Evolutionary conservation across 306 rosid genomes (phyloP).

Genomic region (Styphnolobium japonicum): DNA sequence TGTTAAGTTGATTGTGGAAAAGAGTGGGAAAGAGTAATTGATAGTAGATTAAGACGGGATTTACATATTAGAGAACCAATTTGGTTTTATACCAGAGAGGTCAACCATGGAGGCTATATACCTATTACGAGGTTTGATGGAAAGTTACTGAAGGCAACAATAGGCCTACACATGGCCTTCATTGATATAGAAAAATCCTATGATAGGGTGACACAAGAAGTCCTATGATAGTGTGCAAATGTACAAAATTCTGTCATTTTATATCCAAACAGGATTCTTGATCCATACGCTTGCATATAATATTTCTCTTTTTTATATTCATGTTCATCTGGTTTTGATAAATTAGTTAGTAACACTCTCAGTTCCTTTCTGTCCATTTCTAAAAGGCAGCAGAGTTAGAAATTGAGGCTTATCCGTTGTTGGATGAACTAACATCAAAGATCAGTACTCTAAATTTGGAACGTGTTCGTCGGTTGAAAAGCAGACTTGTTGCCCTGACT

Average conservation of each 20-base stretch:
- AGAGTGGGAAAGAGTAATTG: not conserved
- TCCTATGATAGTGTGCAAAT: not conserved
- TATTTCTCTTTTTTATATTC: constrained; percentile 6
- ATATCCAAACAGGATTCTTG: not conserved
- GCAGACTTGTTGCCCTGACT: constrained; percentile 96
- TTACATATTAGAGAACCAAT: not conserved
- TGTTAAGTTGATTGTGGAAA: not conserved
- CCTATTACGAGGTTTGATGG: not conserved
- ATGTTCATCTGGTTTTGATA: constrained; percentile 23
- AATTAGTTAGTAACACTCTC: constrained; percentile 29
- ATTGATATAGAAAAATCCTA: not conserved
- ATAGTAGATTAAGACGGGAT: not conserved
- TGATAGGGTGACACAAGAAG: not conserved
- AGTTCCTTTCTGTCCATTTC: constrained; percentile 25
- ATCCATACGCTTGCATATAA: not conserved
- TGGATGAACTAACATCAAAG: constrained; percentile 94
- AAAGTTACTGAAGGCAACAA: not conserved
- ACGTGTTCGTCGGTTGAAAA: constrained; percentile 94
- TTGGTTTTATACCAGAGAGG: not conserved
- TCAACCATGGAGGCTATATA: not conserved
- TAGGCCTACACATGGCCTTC: not conserved
- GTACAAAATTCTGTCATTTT: not conserved
- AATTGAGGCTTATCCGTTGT: constrained; percentile 92
- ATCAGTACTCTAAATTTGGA: constrained; percentile 98
- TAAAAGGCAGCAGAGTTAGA: constrained; percentile 93